Evolutionary conservation across 495 filamentous ascomycete genomes (phyloP), one percentile per base, ranked within the genome.

Genomic region (Talaromyces borbonicus): DNA sequence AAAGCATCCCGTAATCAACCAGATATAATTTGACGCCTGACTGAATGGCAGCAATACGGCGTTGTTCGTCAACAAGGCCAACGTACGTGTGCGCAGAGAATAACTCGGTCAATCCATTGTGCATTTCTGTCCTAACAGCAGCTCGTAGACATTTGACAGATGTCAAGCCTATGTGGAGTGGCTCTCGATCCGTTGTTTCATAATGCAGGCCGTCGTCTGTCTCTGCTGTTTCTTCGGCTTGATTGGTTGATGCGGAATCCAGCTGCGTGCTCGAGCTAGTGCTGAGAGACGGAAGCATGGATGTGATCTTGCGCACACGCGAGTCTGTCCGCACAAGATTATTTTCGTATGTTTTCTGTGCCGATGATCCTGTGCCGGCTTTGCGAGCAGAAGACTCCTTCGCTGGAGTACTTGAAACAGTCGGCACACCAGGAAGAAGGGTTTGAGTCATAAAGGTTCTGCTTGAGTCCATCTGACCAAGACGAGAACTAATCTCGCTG

Each of bases 381-480:
- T 24, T 48, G 55, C 65, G 67, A 16, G 56, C 48, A 27, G 14
- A 16, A 30, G 33, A 24, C 7, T n/a, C 20, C 15, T 30, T 24
- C 8, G 23, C 19, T n/a, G 22, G 26, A 14, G n/a, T 23, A 11
- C 53, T 60, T 66, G 24, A 60, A 59, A 3, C 54, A 56, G 22
- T 67, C 56, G 22, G 66, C 55, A 65, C 65, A 2, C 81, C 83
- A 2, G 89, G 85, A 1, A 99, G 75, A 12, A 99, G 73, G 22
- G 79, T 94, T 61, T 99, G 93, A 4, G 88, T 95, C 57, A 90
- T 69, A 65, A 96, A 99, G 6, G 88, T 94, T 43, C 93, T 77
- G 59, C 93, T 97, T 9, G 87, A 87, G 66, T 99, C 93, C 16
- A 96, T 90, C 48, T 86, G 81, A 2, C 86, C 81, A 4, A 99